phyloP scores from a whole-genome alignment of 768 basidiomycete genomes.

The Termitomyces titanicus region DNA sequence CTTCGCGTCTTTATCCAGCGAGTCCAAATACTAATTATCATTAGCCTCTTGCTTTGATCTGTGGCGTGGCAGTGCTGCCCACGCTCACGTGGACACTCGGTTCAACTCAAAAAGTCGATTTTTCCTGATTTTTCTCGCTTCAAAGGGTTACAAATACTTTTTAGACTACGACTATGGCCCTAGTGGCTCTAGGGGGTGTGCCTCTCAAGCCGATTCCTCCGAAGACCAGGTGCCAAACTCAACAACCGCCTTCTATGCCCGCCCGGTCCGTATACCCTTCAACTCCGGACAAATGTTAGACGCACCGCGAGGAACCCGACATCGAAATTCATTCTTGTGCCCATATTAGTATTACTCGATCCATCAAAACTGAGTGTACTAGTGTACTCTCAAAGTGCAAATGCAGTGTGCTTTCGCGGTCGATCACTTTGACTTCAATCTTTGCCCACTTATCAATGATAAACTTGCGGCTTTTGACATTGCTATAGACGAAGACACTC shows the following conservation, averaged over 20 bases:
- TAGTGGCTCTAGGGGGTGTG: background rate
- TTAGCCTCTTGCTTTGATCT: no score
- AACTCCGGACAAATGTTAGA: background rate
- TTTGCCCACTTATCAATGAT: constrained; percentile 23
- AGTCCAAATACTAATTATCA: no score
- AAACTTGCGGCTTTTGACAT: constrained; percentile 9
- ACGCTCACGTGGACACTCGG: no score
- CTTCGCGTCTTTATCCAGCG: no score
- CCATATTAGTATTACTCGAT: no score
- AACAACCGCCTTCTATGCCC: background rate
- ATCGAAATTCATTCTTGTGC: no score
- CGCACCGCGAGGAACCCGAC: background rate
- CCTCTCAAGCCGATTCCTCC: background rate
- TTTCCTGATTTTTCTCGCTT: no score
- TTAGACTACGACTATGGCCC: no score
- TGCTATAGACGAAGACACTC: constrained; percentile 22
- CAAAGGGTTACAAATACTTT: no score
- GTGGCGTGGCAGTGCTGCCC: no score
- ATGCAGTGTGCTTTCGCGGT: constrained; percentile 18
- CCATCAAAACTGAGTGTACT: no score
- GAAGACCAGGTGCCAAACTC: background rate
- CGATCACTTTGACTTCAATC: constrained; percentile 17
- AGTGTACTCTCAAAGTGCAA: background rate
- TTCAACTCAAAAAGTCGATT: no score
- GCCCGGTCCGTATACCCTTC: constrained; percentile 5